Evolutionary conservation across 139 green algal species (phyloP).

Genomic region (Tetratostichococcus sp.): DNA sequence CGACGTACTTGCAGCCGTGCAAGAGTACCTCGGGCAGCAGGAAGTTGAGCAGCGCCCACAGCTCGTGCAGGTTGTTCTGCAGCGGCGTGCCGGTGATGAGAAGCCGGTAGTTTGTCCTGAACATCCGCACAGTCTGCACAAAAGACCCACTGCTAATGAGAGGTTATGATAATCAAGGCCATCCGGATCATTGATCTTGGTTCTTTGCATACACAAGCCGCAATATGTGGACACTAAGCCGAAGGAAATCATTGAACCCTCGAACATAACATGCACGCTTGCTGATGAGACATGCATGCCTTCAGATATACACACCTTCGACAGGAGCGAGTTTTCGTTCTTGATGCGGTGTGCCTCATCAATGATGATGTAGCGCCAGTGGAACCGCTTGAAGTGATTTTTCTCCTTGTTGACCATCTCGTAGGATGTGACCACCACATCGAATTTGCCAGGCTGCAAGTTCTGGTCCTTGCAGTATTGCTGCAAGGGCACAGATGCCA

Average conservation of each 20-base stretch:
- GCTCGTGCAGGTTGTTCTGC: slow-evolving; percentile 97
- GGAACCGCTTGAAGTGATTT: slow-evolving; percentile 87
- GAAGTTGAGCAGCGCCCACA: slow-evolving; percentile 99
- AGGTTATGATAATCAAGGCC: too few relatives aligned
- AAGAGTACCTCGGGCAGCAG: slow-evolving; percentile 82
- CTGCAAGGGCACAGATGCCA: slow-evolving; percentile 16
- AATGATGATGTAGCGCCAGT: slow-evolving; percentile 99
- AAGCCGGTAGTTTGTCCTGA: slow-evolving; percentile 92
- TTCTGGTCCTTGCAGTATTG: slow-evolving; percentile 57
- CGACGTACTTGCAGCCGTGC: too few relatives aligned
- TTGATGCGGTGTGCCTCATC: slow-evolving; percentile 99
- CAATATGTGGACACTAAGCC: too few relatives aligned
- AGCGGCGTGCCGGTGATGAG: slow-evolving; percentile 98
- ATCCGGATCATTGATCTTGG: too few relatives aligned
- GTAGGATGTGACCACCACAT: slow-evolving; percentile 95
- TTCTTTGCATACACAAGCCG: too few relatives aligned
- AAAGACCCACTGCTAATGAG: too few relatives aligned
- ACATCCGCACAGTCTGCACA: slow-evolving; percentile 76
- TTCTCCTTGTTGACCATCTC: slow-evolving; percentile 99
- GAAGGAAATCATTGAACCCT: too few relatives aligned
- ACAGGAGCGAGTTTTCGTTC: slow-evolving; percentile 96
- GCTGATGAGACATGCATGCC: too few relatives aligned
- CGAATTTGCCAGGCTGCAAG: slow-evolving; percentile 76
- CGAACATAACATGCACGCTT: too few relatives aligned
- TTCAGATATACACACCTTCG: slow-evolving; percentile 36